Evolutionary conservation across 768 basidiomycete species (phyloP), one percentile per base, ranked within the genome.

Genomic region (Boletus pseudopeckii): DNA sequence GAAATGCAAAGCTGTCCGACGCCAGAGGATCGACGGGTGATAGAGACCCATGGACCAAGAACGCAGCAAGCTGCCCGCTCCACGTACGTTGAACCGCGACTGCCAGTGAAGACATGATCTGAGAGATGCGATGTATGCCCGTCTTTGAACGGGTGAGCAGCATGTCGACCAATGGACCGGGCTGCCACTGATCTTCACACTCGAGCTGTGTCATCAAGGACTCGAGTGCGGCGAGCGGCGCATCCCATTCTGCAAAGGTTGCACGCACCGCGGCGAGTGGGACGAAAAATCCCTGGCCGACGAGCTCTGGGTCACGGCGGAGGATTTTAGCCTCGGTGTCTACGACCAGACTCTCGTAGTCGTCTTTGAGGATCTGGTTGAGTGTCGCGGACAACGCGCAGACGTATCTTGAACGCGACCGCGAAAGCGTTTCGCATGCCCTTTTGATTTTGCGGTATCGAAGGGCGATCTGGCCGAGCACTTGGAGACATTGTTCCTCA

Each of bases 161-260:
- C 65, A 92, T 76, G 63, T 95, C 90, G 54, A 95, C 89, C 28
- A 95, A 73, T 2, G 81, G 81, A 1, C 93, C 92, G 4, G 92
- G 85, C 49, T 77, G 77, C 80, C 80, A 80, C 15, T 68, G 59
- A 20, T 77, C 67, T 54, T 79, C 69, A 3, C 77, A 68, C 57
- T 85, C 77, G 38, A 94, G 71, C 39, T 83, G 79, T 10, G 84
- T 77, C 51, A 91, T 74, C 42, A 95, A 71, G 8, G 79, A 73
- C 45, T 79, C 76, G 28, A 97, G 77, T 5, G 88, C 82, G 34
- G 83, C 83, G 45, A 97, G 75, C 14, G 92, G 92, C 8, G 89
- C 86, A 60, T 92, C 90, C 94, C 94, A 97, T 69, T 83, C 82
- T 7, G 89, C 81, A 68, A 96, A 94, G 17, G 80, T 82, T 11